Conservation (phyloP, 192 early-diverging fungal species). For the Rhizophagus clarus region DNA sequence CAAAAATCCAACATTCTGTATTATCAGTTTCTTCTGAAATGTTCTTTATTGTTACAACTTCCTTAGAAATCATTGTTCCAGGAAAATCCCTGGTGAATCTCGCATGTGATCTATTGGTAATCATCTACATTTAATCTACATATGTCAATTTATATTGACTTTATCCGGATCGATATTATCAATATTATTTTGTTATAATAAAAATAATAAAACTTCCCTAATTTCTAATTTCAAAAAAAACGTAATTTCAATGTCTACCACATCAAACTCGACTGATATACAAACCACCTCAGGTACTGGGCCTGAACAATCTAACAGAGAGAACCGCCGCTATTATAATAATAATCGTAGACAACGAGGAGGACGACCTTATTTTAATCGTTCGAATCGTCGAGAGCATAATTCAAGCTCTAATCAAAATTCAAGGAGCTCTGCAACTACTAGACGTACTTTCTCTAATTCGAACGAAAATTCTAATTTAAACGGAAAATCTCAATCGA, state of each 20-base stretch:
- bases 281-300: not conserved
- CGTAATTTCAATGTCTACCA: not conserved
- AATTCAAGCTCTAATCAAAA: constrained; percentile 4
- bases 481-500: not conserved
- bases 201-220: not conserved
- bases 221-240: not conserved
- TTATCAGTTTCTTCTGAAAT: not conserved
- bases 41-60: not conserved
- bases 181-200: not conserved
- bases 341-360: constrained; percentile 3
- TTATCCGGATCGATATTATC: not conserved
- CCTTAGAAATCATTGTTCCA: not conserved
- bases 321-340: not conserved
- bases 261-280: not conserved
- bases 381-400: not conserved
- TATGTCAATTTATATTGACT: not conserved
- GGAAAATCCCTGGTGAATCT: not conserved
- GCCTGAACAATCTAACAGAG: not conserved
- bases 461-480: too few relatives aligned
- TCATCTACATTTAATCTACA: not conserved
- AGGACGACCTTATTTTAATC: not conserved
- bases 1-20: constrained; percentile 53
- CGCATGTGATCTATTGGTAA: not conserved
- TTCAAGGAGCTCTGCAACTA: not conserved
- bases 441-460: constrained; percentile 43